Percentiles rank a stretch among this genome's conserved stretches.
phyloP scores from a whole-genome alignment of 345 rosid species.

The Brassica rapa region DNA sequence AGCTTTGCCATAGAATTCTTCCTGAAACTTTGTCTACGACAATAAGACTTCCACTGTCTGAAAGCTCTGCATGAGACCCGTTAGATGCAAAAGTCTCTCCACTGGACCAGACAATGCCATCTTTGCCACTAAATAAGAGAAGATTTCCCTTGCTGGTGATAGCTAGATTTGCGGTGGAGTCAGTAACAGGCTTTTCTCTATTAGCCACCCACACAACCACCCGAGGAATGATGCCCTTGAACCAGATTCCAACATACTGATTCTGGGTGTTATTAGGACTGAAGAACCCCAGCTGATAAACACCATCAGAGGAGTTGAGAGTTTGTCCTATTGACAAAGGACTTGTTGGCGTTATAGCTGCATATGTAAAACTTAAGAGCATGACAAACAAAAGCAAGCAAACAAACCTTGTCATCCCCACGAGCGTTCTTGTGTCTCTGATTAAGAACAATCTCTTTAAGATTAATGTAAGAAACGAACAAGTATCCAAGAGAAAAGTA shows the following conservation, averaged over 20 bases:
- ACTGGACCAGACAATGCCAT: constrained; percentile 36
- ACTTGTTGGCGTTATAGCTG: constrained; percentile 12
- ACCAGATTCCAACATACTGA: constrained; percentile 51
- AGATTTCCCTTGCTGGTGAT: constrained; percentile 36
- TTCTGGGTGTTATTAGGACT: constrained; percentile 16
- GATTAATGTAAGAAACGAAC: neutral
- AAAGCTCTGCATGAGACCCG: constrained; percentile 51
- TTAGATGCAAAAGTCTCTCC: neutral
- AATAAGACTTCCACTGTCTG: constrained; percentile 58
- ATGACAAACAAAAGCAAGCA: neutral
- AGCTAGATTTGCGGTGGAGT: constrained; percentile 14
- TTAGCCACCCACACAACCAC: constrained; percentile 56
- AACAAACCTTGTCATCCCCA: constrained; percentile 7
- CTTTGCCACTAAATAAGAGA: constrained; percentile 14
- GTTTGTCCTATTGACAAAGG: constrained; percentile 28
- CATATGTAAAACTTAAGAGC: neutral
- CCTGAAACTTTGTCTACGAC: constrained; percentile 38
- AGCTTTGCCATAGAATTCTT: constrained; percentile 36
- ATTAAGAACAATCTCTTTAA: neutral
- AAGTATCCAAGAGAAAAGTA: neutral
- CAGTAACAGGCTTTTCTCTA: constrained; percentile 42
- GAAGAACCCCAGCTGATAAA: constrained; percentile 44
- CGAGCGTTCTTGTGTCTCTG: neutral
- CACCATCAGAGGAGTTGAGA: constrained; percentile 21
- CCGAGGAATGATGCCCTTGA: constrained; percentile 16